These are phyloP conservation scores for Boletus austroedulis DNA, from an alignment of 1,284 basidiomycete genomes.

Conservation along the genomic window DNA sequence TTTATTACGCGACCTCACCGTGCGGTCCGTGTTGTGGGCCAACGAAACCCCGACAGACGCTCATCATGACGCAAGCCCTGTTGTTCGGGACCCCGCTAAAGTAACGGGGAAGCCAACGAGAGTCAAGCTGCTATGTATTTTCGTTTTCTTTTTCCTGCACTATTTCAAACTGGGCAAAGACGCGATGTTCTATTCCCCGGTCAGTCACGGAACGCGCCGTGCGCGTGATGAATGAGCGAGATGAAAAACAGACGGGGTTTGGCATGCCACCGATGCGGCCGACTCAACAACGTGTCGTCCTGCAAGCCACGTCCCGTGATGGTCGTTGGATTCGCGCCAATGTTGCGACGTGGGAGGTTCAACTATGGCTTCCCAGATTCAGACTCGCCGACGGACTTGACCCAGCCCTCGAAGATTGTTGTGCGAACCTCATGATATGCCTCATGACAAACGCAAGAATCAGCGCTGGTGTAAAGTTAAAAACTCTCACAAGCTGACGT, in stretches of 20 bases:
- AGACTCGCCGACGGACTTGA: not conserved
- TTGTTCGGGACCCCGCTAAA: constrained; percentile 6
- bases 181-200: constrained; percentile 7
- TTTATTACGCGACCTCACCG: constrained; percentile 20
- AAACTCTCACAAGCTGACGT: too few relatives aligned
- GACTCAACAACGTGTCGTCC: constrained; percentile 20
- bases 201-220: constrained; percentile 21
- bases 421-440: too few relatives aligned
- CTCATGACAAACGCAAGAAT: too few relatives aligned
- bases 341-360: too few relatives aligned
- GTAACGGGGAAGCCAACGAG: too few relatives aligned
- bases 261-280: not conserved
- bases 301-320: constrained; percentile 16
- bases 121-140: too few relatives aligned
- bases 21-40: constrained; percentile 3
- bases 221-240: constrained; percentile 15
- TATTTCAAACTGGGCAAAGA: constrained; percentile 8
- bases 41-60: constrained; percentile 24
- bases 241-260: constrained; percentile 19
- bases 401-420: too few relatives aligned
- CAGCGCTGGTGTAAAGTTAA: too few relatives aligned
- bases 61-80: constrained; percentile 7
- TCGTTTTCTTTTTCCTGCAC: not conserved
- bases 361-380: not conserved
- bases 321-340: constrained; percentile 19